These are phyloP conservation scores for Bryopsis sp. DNA, from an alignment of 139 green algal genomes.

Conservation along the genomic window DNA sequence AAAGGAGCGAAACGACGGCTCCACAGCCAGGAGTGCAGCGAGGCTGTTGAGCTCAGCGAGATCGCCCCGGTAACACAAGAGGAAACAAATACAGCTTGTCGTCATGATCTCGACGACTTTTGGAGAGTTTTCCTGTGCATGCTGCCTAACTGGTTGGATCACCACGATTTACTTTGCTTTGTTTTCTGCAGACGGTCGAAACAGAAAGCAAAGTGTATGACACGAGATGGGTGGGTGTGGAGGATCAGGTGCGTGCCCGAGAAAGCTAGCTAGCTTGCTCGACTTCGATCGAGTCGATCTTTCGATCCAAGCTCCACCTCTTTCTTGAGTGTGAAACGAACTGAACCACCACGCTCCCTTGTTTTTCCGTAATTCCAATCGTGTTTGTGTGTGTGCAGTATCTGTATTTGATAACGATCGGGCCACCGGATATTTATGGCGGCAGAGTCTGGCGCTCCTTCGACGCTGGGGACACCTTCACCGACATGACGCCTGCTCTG, in stretches of 20 bases:
- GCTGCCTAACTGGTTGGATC: not conserved
- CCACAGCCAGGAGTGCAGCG: too few relatives aligned
- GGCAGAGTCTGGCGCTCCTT: not conserved
- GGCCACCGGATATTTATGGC: not conserved
- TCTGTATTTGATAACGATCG: slow-evolving; percentile 2
- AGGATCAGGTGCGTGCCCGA: not conserved
- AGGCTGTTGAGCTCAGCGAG: too few relatives aligned
- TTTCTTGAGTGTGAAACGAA: not conserved
- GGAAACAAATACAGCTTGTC: too few relatives aligned
- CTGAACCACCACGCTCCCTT: not conserved
- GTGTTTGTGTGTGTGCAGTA: not conserved
- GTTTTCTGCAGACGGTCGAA: not conserved
- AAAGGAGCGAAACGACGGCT: too few relatives aligned
- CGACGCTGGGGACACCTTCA: not conserved
- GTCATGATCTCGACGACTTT: too few relatives aligned
- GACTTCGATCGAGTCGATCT: too few relatives aligned
- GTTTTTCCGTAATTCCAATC: not conserved
- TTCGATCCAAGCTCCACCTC: not conserved
- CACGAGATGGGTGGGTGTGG: not conserved
- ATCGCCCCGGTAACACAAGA: too few relatives aligned
- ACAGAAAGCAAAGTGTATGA: not conserved
- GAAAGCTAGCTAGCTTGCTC: too few relatives aligned
- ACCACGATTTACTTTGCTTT: not conserved
- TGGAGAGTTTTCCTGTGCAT: not conserved
- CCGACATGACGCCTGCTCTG: not conserved